phyloP scores from a whole-genome alignment of 805 yeast genomes.

The Starmerella scarabaei region DNA sequence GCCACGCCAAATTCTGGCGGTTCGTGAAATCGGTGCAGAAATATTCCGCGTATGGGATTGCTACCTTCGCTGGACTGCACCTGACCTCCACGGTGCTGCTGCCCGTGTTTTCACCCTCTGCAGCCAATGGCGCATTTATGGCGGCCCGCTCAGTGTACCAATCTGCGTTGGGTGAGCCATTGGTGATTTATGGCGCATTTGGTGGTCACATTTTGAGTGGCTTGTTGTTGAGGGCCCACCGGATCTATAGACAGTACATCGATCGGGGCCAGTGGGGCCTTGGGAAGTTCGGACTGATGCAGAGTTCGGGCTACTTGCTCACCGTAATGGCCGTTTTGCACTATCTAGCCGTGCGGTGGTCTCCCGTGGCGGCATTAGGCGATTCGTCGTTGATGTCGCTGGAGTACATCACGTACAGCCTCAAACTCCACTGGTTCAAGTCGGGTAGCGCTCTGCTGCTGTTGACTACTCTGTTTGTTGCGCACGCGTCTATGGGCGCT shows the following conservation, averaged over 20 bases:
- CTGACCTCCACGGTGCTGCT: slow-evolving; percentile 39
- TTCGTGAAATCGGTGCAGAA: slow-evolving; percentile 33
- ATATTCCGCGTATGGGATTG: slow-evolving; percentile 47
- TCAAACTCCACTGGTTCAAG: not conserved
- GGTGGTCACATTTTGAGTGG: slow-evolving; percentile 45
- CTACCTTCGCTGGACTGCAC: slow-evolving; percentile 47
- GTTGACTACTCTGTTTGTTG: slow-evolving; percentile 1
- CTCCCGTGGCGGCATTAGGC: slow-evolving; percentile 47
- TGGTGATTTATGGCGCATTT: slow-evolving; percentile 37
- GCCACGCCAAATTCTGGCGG: not conserved
- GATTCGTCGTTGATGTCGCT: slow-evolving; percentile 47
- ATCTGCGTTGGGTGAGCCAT: slow-evolving; percentile 37
- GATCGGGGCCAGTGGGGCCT: slow-evolving; percentile 31
- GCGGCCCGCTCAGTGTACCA: slow-evolving; percentile 53
- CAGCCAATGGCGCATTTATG: slow-evolving; percentile 43
- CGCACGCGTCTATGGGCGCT: slow-evolving; percentile 15
- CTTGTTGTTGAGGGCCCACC: slow-evolving; percentile 31
- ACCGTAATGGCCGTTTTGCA: slow-evolving; percentile 37
- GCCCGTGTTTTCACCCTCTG: slow-evolving; percentile 35
- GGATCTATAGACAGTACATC: slow-evolving; percentile 21
- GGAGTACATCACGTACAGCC: slow-evolving; percentile 33
- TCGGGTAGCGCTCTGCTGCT: not conserved
- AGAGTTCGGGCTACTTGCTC: slow-evolving; percentile 41
- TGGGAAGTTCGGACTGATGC: slow-evolving; percentile 1
- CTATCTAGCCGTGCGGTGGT: slow-evolving; percentile 34